phyloP scores from a whole-genome alignment of 1,139 yeast genomes.

The Arxiozyma telluris region DNA sequence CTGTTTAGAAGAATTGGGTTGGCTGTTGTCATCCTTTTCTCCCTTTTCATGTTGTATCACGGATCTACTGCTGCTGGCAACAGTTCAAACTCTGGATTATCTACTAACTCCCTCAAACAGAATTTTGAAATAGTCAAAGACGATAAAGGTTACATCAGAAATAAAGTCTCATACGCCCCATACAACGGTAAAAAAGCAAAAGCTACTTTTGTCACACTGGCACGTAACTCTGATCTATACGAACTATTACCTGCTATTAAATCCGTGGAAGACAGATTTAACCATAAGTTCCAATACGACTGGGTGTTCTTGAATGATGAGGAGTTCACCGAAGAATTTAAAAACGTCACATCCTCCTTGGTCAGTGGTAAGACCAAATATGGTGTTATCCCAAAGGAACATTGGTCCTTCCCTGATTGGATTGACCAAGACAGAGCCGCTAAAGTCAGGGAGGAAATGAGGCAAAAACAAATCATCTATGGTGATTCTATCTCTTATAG shows the following conservation, averaged over 20 bases:
- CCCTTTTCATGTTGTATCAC: slow-evolving; percentile 6
- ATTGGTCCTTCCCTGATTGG: slow-evolving; percentile 49
- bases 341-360: slow-evolving; percentile 27
- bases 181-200: slow-evolving; percentile 34
- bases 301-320: slow-evolving; percentile 72
- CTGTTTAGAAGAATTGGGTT: slow-evolving; percentile 9
- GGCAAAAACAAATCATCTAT: slow-evolving; percentile 42
- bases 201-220: slow-evolving; percentile 68
- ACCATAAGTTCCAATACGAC: slow-evolving; percentile 53
- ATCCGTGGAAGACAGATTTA: slow-evolving; percentile 64
- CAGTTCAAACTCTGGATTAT: neutral
- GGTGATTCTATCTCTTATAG: slow-evolving; percentile 56
- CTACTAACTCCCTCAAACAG: neutral
- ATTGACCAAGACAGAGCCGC: slow-evolving; percentile 54
- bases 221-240: slow-evolving; percentile 59
- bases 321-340: slow-evolving; percentile 40
- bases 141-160: neutral
- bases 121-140: neutral
- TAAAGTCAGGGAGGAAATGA: slow-evolving; percentile 42
- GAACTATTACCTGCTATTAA: slow-evolving; percentile 52
- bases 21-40: slow-evolving; percentile 4
- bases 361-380: slow-evolving; percentile 41
- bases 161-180: slow-evolving; percentile 11
- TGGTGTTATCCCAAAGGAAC: slow-evolving; percentile 40
- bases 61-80: slow-evolving; percentile 1